These are phyloP conservation scores for Dictyostelium purpureum DNA, from an alignment of 78 protist species.

Conservation along the genomic window DNA sequence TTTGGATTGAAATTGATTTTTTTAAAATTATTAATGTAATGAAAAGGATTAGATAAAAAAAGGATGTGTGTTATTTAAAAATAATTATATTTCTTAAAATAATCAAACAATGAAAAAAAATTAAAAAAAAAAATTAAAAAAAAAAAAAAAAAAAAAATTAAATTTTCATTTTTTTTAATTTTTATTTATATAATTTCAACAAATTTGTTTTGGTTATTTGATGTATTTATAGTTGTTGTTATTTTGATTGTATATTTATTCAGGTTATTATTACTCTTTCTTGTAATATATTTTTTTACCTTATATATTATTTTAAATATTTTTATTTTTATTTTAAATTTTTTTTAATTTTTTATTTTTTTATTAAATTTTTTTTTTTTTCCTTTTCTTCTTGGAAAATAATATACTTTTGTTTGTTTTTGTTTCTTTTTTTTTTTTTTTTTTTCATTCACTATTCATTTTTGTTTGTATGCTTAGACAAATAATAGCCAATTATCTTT, in stretches of 20 bases:
- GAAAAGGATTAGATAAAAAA: neutral
- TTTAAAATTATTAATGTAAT: neutral
- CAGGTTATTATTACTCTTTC: no score
- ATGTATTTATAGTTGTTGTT: no score
- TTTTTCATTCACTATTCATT: neutral
- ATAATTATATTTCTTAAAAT: neutral
- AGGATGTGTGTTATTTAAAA: neutral
- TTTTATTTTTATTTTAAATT: no score
- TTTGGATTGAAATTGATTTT: no score
- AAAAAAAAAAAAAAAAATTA: neutral
- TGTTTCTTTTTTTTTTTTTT: neutral
- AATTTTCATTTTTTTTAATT: neutral
- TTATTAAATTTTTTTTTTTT: no score
- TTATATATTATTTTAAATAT: no score
- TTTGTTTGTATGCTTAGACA: no score
- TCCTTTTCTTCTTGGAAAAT: neutral
- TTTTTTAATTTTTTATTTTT: no score
- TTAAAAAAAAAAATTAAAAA: neutral
- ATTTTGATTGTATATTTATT: no score
- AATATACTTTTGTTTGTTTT: neutral
- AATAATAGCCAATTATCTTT: no score
- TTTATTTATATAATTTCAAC: no score
- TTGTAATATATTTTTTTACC: neutral
- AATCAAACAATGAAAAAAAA: neutral
- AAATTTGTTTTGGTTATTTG: no score